phyloP scores from a whole-genome alignment of 768 basidiomycete genomes.

The Calocybe indica region DNA sequence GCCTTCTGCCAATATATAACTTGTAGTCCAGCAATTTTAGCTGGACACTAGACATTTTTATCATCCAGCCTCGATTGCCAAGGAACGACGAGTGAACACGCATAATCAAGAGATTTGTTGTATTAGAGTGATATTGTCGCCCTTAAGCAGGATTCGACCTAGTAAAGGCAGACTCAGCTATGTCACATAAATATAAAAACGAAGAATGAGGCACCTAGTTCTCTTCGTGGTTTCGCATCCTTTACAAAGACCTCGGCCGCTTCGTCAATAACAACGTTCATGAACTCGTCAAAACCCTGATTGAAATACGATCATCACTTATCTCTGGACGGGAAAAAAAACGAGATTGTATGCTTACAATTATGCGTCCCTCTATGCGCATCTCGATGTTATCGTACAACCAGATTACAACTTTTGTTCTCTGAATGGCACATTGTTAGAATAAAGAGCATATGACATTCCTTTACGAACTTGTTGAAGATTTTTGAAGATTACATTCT shows the following conservation, averaged over 20 bases:
- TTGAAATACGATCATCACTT: conserved; percentile 7
- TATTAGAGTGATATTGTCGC: conserved; percentile 98
- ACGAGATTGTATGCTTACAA: conserved; percentile 48
- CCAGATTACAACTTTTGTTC: conserved; percentile 86
- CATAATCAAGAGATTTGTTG: conserved; percentile 48
- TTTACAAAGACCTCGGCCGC: conserved; percentile 90
- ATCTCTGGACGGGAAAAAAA: conserved; percentile 5
- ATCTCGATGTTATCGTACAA: conserved; percentile 95
- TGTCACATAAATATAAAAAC: conserved; percentile 3
- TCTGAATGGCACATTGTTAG: conserved; percentile 36
- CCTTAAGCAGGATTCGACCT: conserved; percentile 96
- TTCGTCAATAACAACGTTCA: conserved; percentile 96
- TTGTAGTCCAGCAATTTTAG: conserved; percentile 34
- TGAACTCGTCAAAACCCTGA: conserved; percentile 99
- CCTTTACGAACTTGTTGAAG: conserved; percentile 65
- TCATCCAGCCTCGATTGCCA: background rate
- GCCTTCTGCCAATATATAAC: conserved; percentile 79
- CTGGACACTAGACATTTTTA: conserved; percentile 1
- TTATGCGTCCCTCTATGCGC: conserved; percentile 93
- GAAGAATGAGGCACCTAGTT: conserved; percentile 57
- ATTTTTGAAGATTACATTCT: conserved; percentile 99
- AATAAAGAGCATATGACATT: conserved; percentile 5
- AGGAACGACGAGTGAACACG: background rate
- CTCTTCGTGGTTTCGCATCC: conserved; percentile 77
- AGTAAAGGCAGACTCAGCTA: conserved; percentile 3